phyloP scores from a whole-genome alignment of 208 protist species.

The Wallacemonas sp. region DNA sequence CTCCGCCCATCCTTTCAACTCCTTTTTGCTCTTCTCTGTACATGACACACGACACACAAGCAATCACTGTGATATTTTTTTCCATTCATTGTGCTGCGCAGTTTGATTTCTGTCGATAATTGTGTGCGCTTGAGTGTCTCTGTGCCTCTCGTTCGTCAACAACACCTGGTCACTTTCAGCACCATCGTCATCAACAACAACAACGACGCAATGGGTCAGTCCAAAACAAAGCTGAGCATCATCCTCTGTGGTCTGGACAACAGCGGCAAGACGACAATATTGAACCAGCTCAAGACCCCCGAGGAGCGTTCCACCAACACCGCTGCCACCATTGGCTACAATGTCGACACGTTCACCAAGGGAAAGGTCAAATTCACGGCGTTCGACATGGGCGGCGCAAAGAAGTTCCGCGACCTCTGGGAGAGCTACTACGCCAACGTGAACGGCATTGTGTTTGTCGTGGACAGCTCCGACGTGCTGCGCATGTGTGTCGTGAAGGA shows the following conservation, averaged over 20 bases:
- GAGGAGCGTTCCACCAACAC: slow-evolving; percentile 92
- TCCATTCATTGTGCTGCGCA: slow-evolving; percentile 19
- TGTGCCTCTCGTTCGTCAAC: too few relatives aligned
- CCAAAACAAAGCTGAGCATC: slow-evolving; percentile 82
- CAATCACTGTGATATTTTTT: slow-evolving; percentile 3
- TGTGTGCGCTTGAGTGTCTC: too few relatives aligned
- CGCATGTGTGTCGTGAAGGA: slow-evolving; percentile 88
- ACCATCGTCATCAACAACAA: neutral
- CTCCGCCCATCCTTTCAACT: neutral
- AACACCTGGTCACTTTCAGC: slow-evolving; percentile 9
- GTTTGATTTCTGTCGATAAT: too few relatives aligned
- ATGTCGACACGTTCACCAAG: slow-evolving; percentile 90
- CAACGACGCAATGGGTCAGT: slow-evolving; percentile 59
- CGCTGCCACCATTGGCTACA: slow-evolving; percentile 97
- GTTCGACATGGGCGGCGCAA: slow-evolving; percentile 98
- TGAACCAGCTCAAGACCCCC: slow-evolving; percentile 97
- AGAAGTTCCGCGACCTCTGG: slow-evolving; percentile 97
- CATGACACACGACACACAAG: too few relatives aligned
- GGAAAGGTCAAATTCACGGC: slow-evolving; percentile 97
- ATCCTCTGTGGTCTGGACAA: slow-evolving; percentile 90
- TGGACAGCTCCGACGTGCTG: slow-evolving; percentile 90
- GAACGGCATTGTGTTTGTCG: slow-evolving; percentile 93
- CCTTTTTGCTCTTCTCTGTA: neutral
- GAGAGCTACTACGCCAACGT: slow-evolving; percentile 97
- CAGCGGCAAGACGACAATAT: slow-evolving; percentile 97